Evolutionary conservation across 106 monocot species (phyloP), one percentile per base, ranked within the genome.

Genomic region (Acanthochlamys bracteata): DNA sequence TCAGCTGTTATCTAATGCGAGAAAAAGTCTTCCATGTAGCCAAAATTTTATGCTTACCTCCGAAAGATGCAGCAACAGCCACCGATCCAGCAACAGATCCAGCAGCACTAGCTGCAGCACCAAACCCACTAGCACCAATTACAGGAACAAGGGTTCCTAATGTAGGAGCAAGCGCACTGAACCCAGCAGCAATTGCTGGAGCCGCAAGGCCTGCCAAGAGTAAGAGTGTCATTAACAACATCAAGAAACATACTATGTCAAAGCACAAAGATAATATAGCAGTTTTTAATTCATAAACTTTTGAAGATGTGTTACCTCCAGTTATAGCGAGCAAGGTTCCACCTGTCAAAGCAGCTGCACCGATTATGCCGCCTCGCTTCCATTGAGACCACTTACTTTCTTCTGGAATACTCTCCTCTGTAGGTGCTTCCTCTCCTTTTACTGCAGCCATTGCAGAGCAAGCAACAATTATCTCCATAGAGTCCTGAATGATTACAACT

Each of bases 181-280:
- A 90, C 20, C 95, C 95, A 39, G 95, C 90, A 82, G 95, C 95
- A 72, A 96, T 96, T 69, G 95, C 95, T 70, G 95, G 95, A 64
- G 95, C 95, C 75, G 95, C 95, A 60, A 96, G 78, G 39, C 95
- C 95, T 96, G 84, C 71, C 43, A 40, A 66, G 62, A 13, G n/a
- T 33, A 63, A 41, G 42, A 27, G 68, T 61, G 26, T 21, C 53
- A 13, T 22, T 19, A 56, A 41, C 33, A 41, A 47, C n/a, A 64
- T 43, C 19, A 47, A 19, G 43, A 39, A 42, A 41, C 20, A 10
- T 53, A 54, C 53, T 16, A 54, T 54, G 16, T 10, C n/a, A 16
- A 54, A 54, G 19, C 53, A 65, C 47, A 55, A 41, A 56, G 25
- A 52, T 12, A 70, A 53, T 39, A 25, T 53, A 51, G 11, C 10